Evolutionary conservation across 306 rosid species (phyloP).

Genomic region (Cucumis cinereus): DNA sequence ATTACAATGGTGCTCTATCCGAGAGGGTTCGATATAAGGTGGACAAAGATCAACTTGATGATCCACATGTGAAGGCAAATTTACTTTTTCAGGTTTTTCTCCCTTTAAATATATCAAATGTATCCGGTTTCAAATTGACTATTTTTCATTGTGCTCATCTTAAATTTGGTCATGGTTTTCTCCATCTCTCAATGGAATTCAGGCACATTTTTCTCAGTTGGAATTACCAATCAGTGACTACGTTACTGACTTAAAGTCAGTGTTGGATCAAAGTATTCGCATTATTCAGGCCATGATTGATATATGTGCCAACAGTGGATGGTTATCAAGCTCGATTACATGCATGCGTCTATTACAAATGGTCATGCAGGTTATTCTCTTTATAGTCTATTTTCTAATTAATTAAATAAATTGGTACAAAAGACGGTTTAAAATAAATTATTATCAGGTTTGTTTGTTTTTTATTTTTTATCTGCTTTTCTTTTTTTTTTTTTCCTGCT

Average conservation of each 20-base stretch:
- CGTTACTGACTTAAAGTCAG: constrained; percentile 82
- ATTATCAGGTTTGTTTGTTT: background rate
- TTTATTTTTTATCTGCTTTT: background rate
- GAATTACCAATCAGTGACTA: constrained; percentile 91
- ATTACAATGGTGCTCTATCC: constrained; percentile 62
- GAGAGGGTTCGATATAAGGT: constrained; percentile 66
- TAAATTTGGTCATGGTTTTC: constrained; percentile 8
- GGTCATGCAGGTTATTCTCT: constrained; percentile 77
- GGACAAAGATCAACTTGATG: constrained; percentile 72
- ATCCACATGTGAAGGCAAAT: constrained; percentile 86
- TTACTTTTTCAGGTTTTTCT: constrained; percentile 76
- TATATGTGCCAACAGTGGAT: constrained; percentile 90
- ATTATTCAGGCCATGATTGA: constrained; percentile 98
- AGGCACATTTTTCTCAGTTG: constrained; percentile 92
- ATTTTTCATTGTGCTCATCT: constrained; percentile 6
- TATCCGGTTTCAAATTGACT: background rate
- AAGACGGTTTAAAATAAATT: background rate
- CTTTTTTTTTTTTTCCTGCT: background rate
- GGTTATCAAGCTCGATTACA: constrained; percentile 79
- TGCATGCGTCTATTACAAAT: constrained; percentile 97
- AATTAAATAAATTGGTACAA: background rate
- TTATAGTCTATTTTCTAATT: background rate
- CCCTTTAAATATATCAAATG: constrained; percentile 10
- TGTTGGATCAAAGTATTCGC: constrained; percentile 93
- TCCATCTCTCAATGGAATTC: constrained; percentile 16